A percentile compares a stretch with the other conserved stretches of the same genome.
These are phyloP conservation scores for Falciphora oryzae DNA, from an alignment of 2,329 filamentous ascomycete species.

Conservation along the genomic window DNA sequence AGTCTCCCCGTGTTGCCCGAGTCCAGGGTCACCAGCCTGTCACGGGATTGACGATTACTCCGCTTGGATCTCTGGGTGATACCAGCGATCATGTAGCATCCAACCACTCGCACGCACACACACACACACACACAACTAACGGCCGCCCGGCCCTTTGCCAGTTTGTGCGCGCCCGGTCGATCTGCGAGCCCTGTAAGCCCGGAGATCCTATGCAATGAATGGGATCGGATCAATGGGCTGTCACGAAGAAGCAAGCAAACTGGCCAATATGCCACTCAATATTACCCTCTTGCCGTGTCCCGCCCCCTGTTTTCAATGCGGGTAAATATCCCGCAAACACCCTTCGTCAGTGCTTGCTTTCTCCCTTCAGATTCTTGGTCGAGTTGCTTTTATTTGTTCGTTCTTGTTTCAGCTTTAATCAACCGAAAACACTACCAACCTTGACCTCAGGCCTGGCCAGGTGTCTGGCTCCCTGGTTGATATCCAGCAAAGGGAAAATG, in stretches of 20 bases:
- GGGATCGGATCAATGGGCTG: not conserved
- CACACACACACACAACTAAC: not conserved
- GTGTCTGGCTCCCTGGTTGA: too few relatives aligned
- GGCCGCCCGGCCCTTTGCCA: too few relatives aligned
- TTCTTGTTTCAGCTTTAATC: not conserved
- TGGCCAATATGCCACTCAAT: not conserved
- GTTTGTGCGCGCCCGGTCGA: not conserved
- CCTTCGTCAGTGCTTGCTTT: too few relatives aligned
- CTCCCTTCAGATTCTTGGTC: not conserved
- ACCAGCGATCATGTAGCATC: too few relatives aligned
- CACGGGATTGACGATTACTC: too few relatives aligned
- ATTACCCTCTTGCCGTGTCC: not conserved
- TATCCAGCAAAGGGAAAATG: not conserved
- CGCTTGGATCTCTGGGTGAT: too few relatives aligned
- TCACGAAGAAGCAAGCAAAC: not conserved
- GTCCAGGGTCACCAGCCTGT: too few relatives aligned
- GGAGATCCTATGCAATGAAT: not conserved
- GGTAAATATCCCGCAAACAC: not conserved
- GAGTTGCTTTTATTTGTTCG: not conserved
- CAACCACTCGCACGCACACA: too few relatives aligned
- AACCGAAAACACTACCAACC: not conserved
- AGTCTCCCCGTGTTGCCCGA: too few relatives aligned
- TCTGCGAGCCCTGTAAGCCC: not conserved
- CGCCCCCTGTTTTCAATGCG: not conserved
- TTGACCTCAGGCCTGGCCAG: too few relatives aligned